Base-by-base conservation (phyloP, 352 stramenopile genomes). In the Aphanomyces cochlioides region DNA sequence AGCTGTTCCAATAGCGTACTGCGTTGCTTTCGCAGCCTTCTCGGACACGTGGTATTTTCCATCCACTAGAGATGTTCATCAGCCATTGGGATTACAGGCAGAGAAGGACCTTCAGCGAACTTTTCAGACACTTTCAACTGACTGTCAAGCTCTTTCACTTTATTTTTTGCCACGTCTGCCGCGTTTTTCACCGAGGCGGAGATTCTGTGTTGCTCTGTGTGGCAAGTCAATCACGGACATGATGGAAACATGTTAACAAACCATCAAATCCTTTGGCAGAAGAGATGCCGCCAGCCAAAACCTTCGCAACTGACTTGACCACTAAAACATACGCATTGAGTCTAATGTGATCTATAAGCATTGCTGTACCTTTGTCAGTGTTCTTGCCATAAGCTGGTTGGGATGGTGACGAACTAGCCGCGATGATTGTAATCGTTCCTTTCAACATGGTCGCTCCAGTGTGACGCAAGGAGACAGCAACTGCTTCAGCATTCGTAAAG, bases 121-220 rank as follows among this genome's bases (percentile, higher is more conserved):
- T 67, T 67, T 37, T 67, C 59, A 41, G 59, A 56, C 7, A 67
- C 59, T 48, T 67, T 48, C 41, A 56, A 56, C 39, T 67, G 59
- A 17, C 36, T 34, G 41, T 67, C 59, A 15, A 67, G 59, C 21
- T 67, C 59, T 34, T 48, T 50, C 13, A 45, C 59, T 40, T 67
- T 67, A 12, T 57, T 17, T 19, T 67, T 67, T 3, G 59, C 59
- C 6, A 67, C 59, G 40, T 67, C 59, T 10, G 59, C 59, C 10
- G 39, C 59, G 43, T 45, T 67, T 36, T 67, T 67, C n/a, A 67
- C 59, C 39, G 41, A 50, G 3, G 56, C 21, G 6, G 59, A 67
- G 43, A 67, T 67, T 45, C 56, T 67, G 59, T 67, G 59, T n/a
- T 67, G 39, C 38, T 67, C 59, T 67, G 56, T 19, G 10, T n/a